Conservation (phyloP, 495 filamentous ascomycete genomes). For the Entonaema liquescens region DNA sequence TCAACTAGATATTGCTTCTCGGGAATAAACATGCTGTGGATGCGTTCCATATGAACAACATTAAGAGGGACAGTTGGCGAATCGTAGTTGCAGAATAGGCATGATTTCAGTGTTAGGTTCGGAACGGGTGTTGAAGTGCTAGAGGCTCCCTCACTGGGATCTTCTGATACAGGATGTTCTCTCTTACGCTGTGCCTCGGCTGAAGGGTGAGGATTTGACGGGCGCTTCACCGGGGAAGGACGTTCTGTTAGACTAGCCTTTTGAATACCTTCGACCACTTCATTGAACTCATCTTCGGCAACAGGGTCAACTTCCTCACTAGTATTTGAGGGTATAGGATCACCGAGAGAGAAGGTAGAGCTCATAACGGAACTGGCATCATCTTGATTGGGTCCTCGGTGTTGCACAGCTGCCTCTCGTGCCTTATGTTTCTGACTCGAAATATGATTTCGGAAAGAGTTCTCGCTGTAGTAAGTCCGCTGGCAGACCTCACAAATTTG, state of each 20-base stretch:
- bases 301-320: conserved; percentile 63
- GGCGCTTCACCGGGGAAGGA: conserved; percentile 62
- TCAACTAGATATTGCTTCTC: conserved; percentile 84
- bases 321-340: conserved; percentile 67
- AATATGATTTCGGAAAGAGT: conserved; percentile 92
- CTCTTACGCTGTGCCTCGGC: conserved; percentile 54
- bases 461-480: conserved; percentile 94
- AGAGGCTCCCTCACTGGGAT: conserved; percentile 46
- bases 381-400: conserved; percentile 59
- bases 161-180: conserved; percentile 48
- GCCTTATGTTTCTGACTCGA: conserved; percentile 89
- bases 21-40: conserved; percentile 96
- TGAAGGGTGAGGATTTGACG: conserved; percentile 65
- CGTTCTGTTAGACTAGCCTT: conserved; percentile 72
- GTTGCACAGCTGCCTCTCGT: conserved; percentile 58
- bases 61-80: conserved; percentile 78
- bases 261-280: conserved; percentile 81
- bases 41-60: conserved; percentile 86
- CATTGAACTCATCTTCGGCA: conserved; percentile 76
- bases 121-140: conserved; percentile 47
- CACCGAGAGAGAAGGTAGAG: conserved; percentile 89
- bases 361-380: conserved; percentile 87
- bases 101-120: conserved; percentile 66
- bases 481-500: conserved; percentile 82
- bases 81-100: conserved; percentile 88